Evolutionary conservation across 768 basidiomycete species (phyloP).

Genomic region (Trametes sanguinea): DNA sequence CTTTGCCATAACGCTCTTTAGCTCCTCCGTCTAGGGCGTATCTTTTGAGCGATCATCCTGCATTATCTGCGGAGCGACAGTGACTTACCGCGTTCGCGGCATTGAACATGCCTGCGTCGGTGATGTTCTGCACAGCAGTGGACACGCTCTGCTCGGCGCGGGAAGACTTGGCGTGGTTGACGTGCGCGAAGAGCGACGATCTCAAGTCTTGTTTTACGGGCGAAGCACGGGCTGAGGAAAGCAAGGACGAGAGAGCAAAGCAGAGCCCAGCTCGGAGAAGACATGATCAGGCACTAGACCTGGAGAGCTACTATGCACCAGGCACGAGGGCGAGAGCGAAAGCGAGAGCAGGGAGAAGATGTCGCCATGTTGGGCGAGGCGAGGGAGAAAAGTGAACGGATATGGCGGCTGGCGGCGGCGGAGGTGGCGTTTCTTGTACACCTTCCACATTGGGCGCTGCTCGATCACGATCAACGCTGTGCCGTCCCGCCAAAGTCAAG

Average conservation of each 20-base stretch:
- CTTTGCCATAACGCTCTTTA: slow-evolving; percentile 32
- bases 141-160: background rate
- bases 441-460: slow-evolving; percentile 2
- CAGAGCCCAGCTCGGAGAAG: background rate
- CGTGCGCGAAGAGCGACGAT: background rate
- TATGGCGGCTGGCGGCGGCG: background rate
- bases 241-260: background rate
- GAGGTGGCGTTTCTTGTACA: slow-evolving; percentile 13
- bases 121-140: background rate
- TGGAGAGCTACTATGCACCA: slow-evolving; percentile 2
- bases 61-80: no score
- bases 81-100: slow-evolving; percentile 26
- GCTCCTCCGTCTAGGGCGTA: slow-evolving; percentile 29
- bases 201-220: background rate
- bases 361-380: no score
- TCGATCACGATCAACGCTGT: slow-evolving; percentile 10
- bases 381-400: background rate
- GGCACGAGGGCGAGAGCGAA: background rate
- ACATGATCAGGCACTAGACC: background rate
- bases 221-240: slow-evolving; percentile 1
- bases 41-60: background rate
- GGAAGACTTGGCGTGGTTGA: background rate
- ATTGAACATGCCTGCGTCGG: slow-evolving; percentile 25
- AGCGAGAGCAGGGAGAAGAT: background rate
- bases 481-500: background rate